phyloP scores from a whole-genome alignment of 306 rosid species.

The Amphicarpaea edgeworthii region DNA sequence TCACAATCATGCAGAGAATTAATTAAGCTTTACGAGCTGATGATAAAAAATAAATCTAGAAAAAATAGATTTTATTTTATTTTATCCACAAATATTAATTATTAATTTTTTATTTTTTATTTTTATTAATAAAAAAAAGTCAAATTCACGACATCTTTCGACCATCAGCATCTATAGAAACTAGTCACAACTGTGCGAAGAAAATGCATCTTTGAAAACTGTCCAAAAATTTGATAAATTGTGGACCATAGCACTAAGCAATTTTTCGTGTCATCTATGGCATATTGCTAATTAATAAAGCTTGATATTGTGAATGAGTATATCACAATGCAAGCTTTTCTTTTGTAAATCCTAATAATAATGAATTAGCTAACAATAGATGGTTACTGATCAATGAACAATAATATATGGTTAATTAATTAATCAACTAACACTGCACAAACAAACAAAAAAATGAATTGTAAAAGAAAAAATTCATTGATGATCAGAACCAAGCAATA shows the following conservation, averaged over 20 bases:
- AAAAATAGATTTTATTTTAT: too few relatives aligned
- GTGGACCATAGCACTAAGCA: background rate
- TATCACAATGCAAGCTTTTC: background rate
- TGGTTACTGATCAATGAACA: background rate
- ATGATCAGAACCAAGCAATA: constrained; percentile 46
- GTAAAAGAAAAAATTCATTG: constrained; percentile 40
- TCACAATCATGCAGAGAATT: too few relatives aligned
- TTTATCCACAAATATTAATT: too few relatives aligned
- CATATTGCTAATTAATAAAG: background rate
- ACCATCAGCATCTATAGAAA: background rate
- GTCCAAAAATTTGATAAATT: background rate
- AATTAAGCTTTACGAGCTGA: too few relatives aligned
- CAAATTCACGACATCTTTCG: too few relatives aligned
- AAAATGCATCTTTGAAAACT: background rate
- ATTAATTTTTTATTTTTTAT: too few relatives aligned
- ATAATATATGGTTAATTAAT: background rate
- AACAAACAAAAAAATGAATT: constrained; percentile 17
- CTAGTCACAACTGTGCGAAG: background rate
- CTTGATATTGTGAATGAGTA: background rate
- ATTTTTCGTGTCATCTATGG: background rate
- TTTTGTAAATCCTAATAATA: constrained; percentile 2
- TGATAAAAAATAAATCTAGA: too few relatives aligned
- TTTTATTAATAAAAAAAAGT: too few relatives aligned
- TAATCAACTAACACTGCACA: constrained; percentile 15
- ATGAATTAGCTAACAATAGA: background rate